These are phyloP conservation scores for Cryptosporidium felis DNA, from an alignment of 169 alveolate genomes.

Conservation along the genomic window DNA sequence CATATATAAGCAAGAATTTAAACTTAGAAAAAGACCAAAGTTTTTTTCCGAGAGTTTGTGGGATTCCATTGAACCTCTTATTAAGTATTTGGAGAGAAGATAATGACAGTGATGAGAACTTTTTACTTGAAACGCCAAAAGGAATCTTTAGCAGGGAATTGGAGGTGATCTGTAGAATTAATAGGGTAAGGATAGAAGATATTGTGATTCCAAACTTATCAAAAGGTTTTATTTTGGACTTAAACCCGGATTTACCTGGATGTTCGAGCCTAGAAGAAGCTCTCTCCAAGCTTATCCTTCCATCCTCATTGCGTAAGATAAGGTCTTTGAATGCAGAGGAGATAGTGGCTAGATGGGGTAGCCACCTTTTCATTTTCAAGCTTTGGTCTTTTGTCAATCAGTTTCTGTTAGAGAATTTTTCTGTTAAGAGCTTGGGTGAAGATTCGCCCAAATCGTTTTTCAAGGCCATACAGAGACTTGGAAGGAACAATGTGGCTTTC, in stretches of 20 bases:
- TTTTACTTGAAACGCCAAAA: not conserved
- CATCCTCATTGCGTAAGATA: not conserved
- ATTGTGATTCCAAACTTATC: constrained; percentile 13
- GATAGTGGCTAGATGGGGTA: constrained; percentile 6
- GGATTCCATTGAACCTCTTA: not conserved
- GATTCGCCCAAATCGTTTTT: not conserved
- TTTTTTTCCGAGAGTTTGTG: constrained; percentile 21
- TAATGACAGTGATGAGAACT: not conserved
- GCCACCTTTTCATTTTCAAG: constrained; percentile 1
- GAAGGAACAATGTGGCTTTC: constrained; percentile 16
- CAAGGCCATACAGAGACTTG: not conserved
- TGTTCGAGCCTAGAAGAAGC: not conserved
- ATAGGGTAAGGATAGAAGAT: constrained; percentile 6
- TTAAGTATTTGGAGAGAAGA: not conserved
- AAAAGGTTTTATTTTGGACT: constrained; percentile 6
- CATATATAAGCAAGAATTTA: not conserved
- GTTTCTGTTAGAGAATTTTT: constrained; percentile 5
- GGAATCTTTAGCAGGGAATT: constrained; percentile 7
- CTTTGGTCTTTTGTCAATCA: constrained; percentile 38
- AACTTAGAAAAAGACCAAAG: not conserved
- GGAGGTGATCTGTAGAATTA: not conserved
- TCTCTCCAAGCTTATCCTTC: not conserved
- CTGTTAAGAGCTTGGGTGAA: not conserved
- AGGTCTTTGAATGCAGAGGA: not conserved
- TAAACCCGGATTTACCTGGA: not conserved